Percentiles rank a stretch among this genome's conserved stretches.
phyloP scores from a whole-genome alignment of 495 filamentous ascomycete genomes.

The Hypoxylon fragiforme region DNA sequence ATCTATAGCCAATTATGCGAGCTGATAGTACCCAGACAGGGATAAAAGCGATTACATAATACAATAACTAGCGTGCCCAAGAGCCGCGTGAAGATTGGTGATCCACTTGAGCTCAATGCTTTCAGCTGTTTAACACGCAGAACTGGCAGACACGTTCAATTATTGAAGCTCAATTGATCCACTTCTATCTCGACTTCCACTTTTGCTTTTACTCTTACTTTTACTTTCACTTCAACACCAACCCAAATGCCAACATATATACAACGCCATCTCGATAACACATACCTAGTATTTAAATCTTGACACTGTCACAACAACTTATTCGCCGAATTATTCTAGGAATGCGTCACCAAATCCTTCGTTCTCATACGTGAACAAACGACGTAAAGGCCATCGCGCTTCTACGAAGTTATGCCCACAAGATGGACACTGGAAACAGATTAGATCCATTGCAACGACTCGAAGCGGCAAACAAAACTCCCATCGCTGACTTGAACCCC shows the following conservation, averaged over 20 bases:
- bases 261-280: not conserved
- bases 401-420: constrained; percentile 26
- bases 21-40: too few species aligned
- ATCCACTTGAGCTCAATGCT: too few species aligned
- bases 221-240: not conserved
- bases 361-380: constrained; percentile 9
- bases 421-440: constrained; percentile 27
- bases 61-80: too few species aligned
- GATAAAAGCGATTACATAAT: too few species aligned
- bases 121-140: too few species aligned
- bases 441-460: constrained; percentile 20
- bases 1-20: too few species aligned
- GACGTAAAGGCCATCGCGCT: constrained; percentile 21
- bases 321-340: not conserved
- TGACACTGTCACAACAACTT: not conserved
- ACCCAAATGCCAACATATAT: too few species aligned
- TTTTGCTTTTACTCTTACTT: not conserved
- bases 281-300: not conserved
- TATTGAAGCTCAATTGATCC: too few species aligned
- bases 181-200: not conserved
- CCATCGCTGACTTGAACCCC: constrained; percentile 74
- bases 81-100: too few species aligned
- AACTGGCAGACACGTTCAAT: too few species aligned
- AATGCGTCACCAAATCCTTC: constrained; percentile 15
- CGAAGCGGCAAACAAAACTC: constrained; percentile 41